Percentiles rank a stretch among this genome's conserved stretches.
These are phyloP conservation scores for Flaveria brownii DNA, from an alignment of 129 eudicot genomes.

Conservation along the genomic window DNA sequence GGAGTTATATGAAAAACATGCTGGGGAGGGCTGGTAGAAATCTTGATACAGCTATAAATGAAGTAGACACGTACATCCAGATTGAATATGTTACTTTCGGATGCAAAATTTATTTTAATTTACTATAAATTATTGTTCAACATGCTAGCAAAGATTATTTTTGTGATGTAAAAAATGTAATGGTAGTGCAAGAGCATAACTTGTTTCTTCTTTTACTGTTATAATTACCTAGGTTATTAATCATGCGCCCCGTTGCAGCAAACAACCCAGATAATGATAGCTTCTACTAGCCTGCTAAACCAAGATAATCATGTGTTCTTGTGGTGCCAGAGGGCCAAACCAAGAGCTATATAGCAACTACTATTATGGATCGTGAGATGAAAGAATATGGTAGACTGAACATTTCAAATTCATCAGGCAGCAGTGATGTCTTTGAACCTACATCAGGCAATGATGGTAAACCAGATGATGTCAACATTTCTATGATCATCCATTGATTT, in stretches of 20 bases:
- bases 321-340: conserved; percentile 31
- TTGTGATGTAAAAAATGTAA: too few species aligned
- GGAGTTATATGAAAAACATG: neutral
- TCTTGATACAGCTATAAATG: neutral
- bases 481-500: neutral
- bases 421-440: conserved; percentile 60
- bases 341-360: conserved; percentile 27
- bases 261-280: neutral
- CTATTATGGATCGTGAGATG: conserved; percentile 45
- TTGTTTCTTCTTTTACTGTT: neutral
- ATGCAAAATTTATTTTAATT: too few species aligned
- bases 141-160: too few species aligned
- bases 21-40: neutral
- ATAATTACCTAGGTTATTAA: neutral
- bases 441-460: conserved; percentile 54
- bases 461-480: neutral
- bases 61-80: too few species aligned
- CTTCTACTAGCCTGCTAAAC: neutral
- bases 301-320: neutral
- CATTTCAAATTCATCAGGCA: conserved; percentile 34
- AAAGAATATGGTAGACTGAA: conserved; percentile 40
- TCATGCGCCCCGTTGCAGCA: neutral
- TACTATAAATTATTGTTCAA: too few species aligned
- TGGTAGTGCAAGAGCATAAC: too few species aligned
- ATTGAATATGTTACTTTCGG: too few species aligned